Evolutionary conservation across 1,139 yeast genomes (phyloP).

Genomic region (Yamadazyma songkhlaensis): DNA sequence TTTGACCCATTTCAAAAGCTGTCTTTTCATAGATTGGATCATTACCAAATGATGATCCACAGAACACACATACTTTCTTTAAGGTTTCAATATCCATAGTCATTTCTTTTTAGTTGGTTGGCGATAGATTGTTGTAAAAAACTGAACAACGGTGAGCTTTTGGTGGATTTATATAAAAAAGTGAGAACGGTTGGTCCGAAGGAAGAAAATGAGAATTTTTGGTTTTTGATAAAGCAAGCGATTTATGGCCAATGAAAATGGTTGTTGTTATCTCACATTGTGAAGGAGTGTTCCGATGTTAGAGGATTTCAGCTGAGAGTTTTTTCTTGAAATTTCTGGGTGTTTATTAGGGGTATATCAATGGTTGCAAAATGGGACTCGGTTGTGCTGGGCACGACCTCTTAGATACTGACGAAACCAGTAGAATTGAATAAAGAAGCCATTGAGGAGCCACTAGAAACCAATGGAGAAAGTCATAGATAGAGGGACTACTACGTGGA

Average conservation of each 20-base stretch:
- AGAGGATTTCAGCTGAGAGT: too few species aligned
- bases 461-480: too few species aligned
- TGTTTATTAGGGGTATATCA: too few species aligned
- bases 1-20: constrained; percentile 59
- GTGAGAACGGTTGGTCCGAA: constrained; percentile 1
- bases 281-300: too few species aligned
- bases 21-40: constrained; percentile 47
- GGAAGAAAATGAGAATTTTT: not conserved
- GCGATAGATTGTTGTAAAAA: not conserved
- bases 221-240: not conserved
- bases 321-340: too few species aligned
- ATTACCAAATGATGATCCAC: constrained; percentile 79
- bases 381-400: too few species aligned
- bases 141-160: not conserved
- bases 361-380: too few species aligned
- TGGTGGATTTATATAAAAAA: not conserved
- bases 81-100: constrained; percentile 2
- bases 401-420: too few species aligned
- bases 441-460: too few species aligned
- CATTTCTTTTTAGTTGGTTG: not conserved
- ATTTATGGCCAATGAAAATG: not conserved
- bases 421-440: too few species aligned
- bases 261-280: too few species aligned
- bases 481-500: too few species aligned
- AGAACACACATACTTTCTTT: constrained; percentile 65